These are phyloP conservation scores for Ceratobasidium theobromae DNA, from an alignment of 1,284 basidiomycete genomes.

Conservation along the genomic window DNA sequence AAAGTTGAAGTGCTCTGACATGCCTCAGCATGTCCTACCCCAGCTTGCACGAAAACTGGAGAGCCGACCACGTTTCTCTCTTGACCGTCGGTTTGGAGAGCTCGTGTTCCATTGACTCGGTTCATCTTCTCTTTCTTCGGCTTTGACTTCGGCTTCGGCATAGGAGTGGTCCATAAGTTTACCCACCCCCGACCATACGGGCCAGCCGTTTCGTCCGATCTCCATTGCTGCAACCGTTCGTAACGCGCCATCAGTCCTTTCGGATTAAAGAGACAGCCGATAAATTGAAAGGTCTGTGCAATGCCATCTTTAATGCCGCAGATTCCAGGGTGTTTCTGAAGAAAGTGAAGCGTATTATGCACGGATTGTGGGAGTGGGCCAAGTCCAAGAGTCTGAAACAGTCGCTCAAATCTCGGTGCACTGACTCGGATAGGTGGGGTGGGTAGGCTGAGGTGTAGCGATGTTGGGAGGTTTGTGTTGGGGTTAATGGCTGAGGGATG, in stretches of 20 bases:
- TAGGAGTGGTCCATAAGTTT: constrained; percentile 57
- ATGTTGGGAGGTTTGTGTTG: neutral
- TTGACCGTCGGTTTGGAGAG: neutral
- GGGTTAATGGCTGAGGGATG: neutral
- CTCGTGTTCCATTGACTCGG: neutral
- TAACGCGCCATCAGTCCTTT: constrained; percentile 51
- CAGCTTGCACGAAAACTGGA: neutral
- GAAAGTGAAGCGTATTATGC: constrained; percentile 39
- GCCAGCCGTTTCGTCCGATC: constrained; percentile 22
- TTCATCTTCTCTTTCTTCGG: neutral
- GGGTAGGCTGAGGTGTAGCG: constrained; percentile 30
- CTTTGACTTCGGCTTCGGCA: neutral
- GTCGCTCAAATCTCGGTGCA: constrained; percentile 18
- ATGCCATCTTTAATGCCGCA: constrained; percentile 53
- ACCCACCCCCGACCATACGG: constrained; percentile 48
- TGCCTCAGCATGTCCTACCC: neutral
- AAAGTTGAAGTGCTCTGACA: neutral
- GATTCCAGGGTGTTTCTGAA: constrained; percentile 54
- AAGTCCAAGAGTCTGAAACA: constrained; percentile 6
- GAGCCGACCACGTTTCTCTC: neutral
- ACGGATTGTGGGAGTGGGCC: constrained; percentile 37
- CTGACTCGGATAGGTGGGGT: constrained; percentile 31
- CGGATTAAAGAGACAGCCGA: constrained; percentile 58
- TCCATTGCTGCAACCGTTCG: constrained; percentile 49
- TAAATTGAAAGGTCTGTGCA: constrained; percentile 57